Percentiles rank a stretch among this genome's conserved stretches.
phyloP scores from a whole-genome alignment of 2,329 filamentous ascomycete species.

The Gaeumannomyces sp. region DNA sequence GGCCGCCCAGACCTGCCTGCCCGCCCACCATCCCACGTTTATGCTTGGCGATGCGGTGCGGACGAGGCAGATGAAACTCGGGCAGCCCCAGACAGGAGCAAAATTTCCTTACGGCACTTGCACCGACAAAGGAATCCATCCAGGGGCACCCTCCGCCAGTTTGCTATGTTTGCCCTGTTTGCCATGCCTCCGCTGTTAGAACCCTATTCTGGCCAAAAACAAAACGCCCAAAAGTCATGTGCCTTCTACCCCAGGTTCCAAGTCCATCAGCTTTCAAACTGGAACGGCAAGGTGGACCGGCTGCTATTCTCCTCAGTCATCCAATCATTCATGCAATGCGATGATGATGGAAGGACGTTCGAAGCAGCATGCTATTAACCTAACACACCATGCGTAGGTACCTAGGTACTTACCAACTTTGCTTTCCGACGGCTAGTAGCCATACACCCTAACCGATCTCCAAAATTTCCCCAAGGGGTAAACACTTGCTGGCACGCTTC shows the following conservation, averaged over 20 bases:
- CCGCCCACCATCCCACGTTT: not conserved
- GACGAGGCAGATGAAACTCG: not conserved
- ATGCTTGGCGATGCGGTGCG: not conserved
- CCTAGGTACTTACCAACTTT: too few species aligned
- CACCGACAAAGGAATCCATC: not conserved
- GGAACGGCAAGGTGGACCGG: too few species aligned
- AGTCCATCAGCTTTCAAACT: not conserved
- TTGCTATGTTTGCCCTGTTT: not conserved
- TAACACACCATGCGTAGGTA: too few species aligned
- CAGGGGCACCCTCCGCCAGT: too few species aligned
- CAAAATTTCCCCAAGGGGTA: not conserved
- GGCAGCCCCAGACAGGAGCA: too few species aligned
- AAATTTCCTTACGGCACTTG: not conserved
- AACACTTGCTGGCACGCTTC: not conserved
- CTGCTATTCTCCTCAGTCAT: too few species aligned
- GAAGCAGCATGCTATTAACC: too few species aligned
- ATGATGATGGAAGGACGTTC: not conserved
- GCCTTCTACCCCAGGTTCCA: not conserved
- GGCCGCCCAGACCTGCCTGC: too few species aligned
- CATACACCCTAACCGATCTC: not conserved
- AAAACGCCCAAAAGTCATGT: not conserved
- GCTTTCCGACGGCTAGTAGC: not conserved
- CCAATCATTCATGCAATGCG: not conserved
- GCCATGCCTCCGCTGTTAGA: too few species aligned
- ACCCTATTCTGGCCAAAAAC: not conserved